Evolutionary conservation across 176 grass and related monocot genomes (phyloP).

Genomic region (Cenchrus fungigraminus): DNA sequence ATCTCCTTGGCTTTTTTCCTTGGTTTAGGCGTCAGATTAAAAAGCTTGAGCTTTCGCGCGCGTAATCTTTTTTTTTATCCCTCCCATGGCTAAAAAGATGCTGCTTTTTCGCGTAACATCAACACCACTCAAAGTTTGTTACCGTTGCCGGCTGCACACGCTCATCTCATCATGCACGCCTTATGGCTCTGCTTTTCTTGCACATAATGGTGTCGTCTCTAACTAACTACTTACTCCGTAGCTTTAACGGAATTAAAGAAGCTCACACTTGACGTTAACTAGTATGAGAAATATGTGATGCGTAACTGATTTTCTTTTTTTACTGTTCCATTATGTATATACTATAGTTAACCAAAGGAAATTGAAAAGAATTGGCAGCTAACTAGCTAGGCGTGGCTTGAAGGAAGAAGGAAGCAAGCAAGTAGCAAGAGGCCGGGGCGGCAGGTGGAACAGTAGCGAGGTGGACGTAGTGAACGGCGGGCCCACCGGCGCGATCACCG

Average conservation of each 20-base stretch:
- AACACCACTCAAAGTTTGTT: neutral
- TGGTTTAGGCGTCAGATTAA: neutral
- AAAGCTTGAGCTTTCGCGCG: neutral
- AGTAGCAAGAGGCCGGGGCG: no score
- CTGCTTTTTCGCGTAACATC: neutral
- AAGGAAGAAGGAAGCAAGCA: no score
- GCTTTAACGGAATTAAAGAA: neutral
- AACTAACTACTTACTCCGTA: neutral
- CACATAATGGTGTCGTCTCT: neutral
- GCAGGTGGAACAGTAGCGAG: no score
- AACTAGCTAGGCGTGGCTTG: no score
- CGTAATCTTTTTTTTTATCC: neutral
- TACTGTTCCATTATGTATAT: no score
- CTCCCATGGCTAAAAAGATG: neutral
- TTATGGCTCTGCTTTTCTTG: slow-evolving; percentile 8
- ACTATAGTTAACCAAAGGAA: no score
- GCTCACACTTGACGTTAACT: no score
- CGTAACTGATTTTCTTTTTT: no score
- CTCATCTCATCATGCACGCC: neutral
- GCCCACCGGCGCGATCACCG: no score
- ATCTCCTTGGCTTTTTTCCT: neutral
- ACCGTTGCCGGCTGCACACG: neutral
- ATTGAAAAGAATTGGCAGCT: no score
- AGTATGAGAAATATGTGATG: no score
- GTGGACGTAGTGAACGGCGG: no score